Evolutionary conservation across 2,329 filamentous ascomycete species (phyloP).

Genomic region (Microsporum audouinii): DNA sequence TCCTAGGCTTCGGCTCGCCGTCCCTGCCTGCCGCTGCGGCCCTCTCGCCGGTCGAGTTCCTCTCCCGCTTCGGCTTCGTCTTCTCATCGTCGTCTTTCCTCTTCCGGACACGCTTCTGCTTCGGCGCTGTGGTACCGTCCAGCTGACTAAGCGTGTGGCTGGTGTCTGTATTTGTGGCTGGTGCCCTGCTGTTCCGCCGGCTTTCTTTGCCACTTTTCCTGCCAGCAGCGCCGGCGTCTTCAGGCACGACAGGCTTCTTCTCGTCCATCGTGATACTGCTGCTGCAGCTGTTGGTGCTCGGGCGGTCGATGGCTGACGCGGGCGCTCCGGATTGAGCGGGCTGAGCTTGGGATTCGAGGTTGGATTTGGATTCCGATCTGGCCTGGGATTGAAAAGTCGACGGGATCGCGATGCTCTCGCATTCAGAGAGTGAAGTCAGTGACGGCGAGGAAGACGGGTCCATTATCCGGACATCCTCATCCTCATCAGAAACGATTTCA

Average conservation of each 20-base stretch:
- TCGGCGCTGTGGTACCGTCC: conserved; percentile 13
- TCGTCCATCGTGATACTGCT: not conserved
- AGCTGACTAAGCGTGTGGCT: conserved; percentile 12
- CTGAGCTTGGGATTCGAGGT: not conserved
- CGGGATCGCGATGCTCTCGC: conserved; percentile 12
- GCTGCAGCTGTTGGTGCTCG: not conserved
- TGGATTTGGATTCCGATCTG: not conserved
- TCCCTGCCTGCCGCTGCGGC: not conserved
- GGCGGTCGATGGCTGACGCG: not conserved
- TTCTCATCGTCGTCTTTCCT: conserved; percentile 30
- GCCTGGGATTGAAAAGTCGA: conserved; percentile 6
- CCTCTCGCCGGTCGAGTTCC: not conserved
- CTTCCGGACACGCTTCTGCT: conserved; percentile 25
- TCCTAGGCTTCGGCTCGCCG: conserved; percentile 11
- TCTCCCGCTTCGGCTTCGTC: conserved; percentile 10
- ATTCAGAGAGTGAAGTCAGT: conserved; percentile 9
- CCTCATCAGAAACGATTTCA: not conserved
- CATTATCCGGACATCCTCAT: not conserved
- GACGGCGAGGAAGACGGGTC: conserved; percentile 5
- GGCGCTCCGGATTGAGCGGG: not conserved
- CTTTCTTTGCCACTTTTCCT: conserved; percentile 2
- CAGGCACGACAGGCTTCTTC: not conserved
- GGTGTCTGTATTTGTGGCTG: conserved; percentile 12
- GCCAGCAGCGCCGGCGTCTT: not conserved
- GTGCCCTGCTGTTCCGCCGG: conserved; percentile 4